phyloP scores from a whole-genome alignment of 1,284 basidiomycete genomes.

The Irpex rosettiformis region DNA sequence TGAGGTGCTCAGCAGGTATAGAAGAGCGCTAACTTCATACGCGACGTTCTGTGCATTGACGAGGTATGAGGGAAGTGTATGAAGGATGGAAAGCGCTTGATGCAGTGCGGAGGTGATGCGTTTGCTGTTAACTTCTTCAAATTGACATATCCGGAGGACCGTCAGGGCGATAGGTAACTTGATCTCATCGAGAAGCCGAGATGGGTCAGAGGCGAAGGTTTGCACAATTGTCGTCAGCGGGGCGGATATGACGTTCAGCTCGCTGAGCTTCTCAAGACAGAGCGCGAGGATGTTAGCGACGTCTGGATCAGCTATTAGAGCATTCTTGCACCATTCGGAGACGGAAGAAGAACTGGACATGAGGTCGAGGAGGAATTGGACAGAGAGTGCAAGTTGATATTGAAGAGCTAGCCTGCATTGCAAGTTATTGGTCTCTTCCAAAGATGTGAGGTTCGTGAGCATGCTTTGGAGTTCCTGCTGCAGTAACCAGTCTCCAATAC shows the following conservation, averaged over 20 bases:
- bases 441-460: conserved; percentile 30
- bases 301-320: conserved; percentile 21
- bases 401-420: conserved; percentile 27
- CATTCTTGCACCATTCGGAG: conserved; percentile 34
- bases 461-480: conserved; percentile 54
- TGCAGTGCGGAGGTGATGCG: conserved; percentile 24
- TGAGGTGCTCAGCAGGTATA: conserved; percentile 29
- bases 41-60: conserved; percentile 31
- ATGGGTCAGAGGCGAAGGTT: conserved; percentile 25
- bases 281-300: conserved; percentile 18
- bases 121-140: conserved; percentile 18
- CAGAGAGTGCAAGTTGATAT: conserved; percentile 38
- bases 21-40: conserved; percentile 33
- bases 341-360: conserved; percentile 29
- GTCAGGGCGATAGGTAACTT: conserved; percentile 42
- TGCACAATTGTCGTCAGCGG: conserved; percentile 27
- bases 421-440: conserved; percentile 29
- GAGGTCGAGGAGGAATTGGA: conserved; percentile 39
- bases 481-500: conserved; percentile 70
- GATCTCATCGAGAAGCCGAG: conserved; percentile 36
- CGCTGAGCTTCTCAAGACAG: conserved; percentile 19
- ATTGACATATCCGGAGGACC: conserved; percentile 33
- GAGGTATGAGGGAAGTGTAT: conserved; percentile 25
- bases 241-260: conserved; percentile 21
- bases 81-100: conserved; percentile 28